phyloP scores from a whole-genome alignment of 768 basidiomycete species.

The Boletus coccyginus region DNA sequence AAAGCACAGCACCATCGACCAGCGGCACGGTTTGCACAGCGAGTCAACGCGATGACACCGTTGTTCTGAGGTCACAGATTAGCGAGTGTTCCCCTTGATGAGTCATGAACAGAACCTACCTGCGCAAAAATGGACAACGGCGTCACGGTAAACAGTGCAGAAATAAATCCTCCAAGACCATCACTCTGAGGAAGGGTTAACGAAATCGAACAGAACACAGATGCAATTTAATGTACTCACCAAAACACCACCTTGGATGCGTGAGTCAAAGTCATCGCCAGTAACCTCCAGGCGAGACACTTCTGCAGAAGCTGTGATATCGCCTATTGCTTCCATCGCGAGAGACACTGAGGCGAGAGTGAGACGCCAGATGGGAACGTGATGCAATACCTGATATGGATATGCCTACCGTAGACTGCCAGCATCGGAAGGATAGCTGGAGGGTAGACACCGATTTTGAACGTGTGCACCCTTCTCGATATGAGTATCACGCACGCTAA shows the following conservation, averaged over 20 bases:
- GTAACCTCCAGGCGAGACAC: slow-evolving; percentile 73
- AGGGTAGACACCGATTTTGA: slow-evolving; percentile 74
- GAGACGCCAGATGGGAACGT: slow-evolving; percentile 1
- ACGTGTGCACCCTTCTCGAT: slow-evolving; percentile 59
- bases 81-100: background rate
- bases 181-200: slow-evolving; percentile 47
- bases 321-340: slow-evolving; percentile 84
- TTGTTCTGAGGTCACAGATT: slow-evolving; percentile 51
- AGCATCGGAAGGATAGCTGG: slow-evolving; percentile 65
- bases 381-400: background rate
- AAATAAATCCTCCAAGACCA: slow-evolving; percentile 77
- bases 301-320: slow-evolving; percentile 80
- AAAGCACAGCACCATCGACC: slow-evolving; percentile 79
- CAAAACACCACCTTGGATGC: slow-evolving; percentile 81
- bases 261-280: slow-evolving; percentile 73
- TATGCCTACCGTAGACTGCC: slow-evolving; percentile 49
- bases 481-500: background rate
- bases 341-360: slow-evolving; percentile 48
- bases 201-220: background rate
- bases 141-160: slow-evolving; percentile 77
- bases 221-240: slow-evolving; percentile 30
- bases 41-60: slow-evolving; percentile 79
- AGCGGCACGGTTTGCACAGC: slow-evolving; percentile 77
- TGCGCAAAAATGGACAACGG: slow-evolving; percentile 79
- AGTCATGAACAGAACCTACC: slow-evolving; percentile 21